Evolutionary conservation across 768 basidiomycete genomes (phyloP).

Genomic region (Lentinula guzmanii): DNA sequence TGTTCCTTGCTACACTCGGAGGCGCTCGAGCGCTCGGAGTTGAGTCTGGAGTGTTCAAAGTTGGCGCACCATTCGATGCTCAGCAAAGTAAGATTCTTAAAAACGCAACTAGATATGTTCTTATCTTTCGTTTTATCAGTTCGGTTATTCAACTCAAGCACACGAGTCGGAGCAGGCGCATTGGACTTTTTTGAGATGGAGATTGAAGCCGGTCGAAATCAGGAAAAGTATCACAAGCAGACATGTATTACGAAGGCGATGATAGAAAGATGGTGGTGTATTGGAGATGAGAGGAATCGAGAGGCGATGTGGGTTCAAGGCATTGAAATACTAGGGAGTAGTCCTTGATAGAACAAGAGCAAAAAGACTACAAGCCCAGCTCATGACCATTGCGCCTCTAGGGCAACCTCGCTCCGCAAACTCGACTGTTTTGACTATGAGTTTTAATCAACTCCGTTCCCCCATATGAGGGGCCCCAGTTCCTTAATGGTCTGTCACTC

Average conservation of each 20-base stretch:
- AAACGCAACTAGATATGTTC: slow-evolving; percentile 1
- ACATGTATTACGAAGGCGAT: slow-evolving; percentile 36
- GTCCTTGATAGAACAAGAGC: background rate
- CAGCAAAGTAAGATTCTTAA: slow-evolving; percentile 55
- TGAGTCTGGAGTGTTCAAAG: slow-evolving; percentile 45
- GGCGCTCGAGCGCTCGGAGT: slow-evolving; percentile 69
- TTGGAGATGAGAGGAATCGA: slow-evolving; percentile 69
- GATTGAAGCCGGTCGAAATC: background rate
- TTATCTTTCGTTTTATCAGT: slow-evolving; percentile 26
- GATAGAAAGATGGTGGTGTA: slow-evolving; percentile 89
- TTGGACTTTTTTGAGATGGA: slow-evolving; percentile 66
- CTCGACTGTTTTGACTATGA: too few species aligned
- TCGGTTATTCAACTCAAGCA: slow-evolving; percentile 34
- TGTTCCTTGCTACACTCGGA: slow-evolving; percentile 79
- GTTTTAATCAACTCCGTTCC: too few species aligned
- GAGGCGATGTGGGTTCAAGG: slow-evolving; percentile 75
- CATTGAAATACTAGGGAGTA: background rate
- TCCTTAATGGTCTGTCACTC: too few species aligned
- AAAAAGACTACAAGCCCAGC: background rate
- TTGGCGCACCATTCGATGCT: slow-evolving; percentile 68
- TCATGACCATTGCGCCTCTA: too few species aligned
- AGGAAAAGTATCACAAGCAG: slow-evolving; percentile 2
- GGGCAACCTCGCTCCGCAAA: background rate
- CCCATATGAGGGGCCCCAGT: too few species aligned
- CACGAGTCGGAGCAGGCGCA: slow-evolving; percentile 44